Base-by-base conservation (phyloP, 2,329 filamentous ascomycete species). In the Phaeomoniella chlamydospora region DNA sequence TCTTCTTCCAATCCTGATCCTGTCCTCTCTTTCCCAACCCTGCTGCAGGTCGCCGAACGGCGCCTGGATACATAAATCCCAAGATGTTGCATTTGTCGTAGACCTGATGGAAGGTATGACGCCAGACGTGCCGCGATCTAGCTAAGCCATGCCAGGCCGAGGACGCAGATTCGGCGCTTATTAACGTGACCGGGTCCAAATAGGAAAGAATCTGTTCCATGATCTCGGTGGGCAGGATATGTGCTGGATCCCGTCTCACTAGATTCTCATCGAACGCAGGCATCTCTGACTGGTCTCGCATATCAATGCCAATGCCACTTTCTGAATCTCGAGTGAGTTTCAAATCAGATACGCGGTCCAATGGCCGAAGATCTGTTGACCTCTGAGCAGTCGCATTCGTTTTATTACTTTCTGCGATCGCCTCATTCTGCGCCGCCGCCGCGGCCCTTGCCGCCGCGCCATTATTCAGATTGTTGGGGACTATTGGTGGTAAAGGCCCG, bases 1-100 rank as follows among this genome's bases (percentile, higher is more conserved):
- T 82, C 44, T 76, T 72, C 58, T 81, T 84, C 85, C 86, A 98
- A 52, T 94, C 71, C 45, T 82, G 83, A 26, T 68, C 67, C 3
- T 76, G 76, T 40, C 51, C 44, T 19, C 57, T 53, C 43, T 64
- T 66, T 33, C 74, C 74, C 19, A 70, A 52, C 3, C 74, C 75
- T 19, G 50, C 57, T n/a, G 47, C 36, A n/a, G 47, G 41, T 18
- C 29, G 40, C 34, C 34, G n/a, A 39, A 14, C 31, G 6, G 31
- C 6, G 6, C 31, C 6, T 6, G 31, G 31, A 13, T 9, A 14
- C 16, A 6, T 32, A 35, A 18, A 6, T 34, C 10, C 19, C 14
- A 37, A 37, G n/a, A 43, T 40, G 14, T 34, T 36, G 4, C 30
- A 31, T 16, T 38, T 31, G 50, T 49, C 63, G 46, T 72, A 75